A percentile compares a stretch with the other conserved stretches of the same genome.
Conservation (phyloP, 2,329 filamentous ascomycete genomes). For the Colletotrichum godetiae region DNA sequence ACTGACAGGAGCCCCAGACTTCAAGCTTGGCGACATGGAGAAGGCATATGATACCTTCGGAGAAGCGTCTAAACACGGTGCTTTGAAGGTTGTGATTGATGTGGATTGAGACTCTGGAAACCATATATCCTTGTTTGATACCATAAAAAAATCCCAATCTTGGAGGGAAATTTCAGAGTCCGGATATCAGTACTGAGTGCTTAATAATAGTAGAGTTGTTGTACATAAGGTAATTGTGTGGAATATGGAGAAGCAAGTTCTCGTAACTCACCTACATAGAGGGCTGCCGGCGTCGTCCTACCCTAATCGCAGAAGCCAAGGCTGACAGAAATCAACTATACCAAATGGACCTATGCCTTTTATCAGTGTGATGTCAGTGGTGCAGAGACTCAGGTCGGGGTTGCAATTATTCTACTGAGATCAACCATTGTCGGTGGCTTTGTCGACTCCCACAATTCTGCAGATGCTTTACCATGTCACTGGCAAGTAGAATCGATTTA, state of each 20-base stretch:
- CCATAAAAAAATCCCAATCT: too few species aligned
- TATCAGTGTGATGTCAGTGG: not conserved
- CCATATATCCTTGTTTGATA: not conserved
- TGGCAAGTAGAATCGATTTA: too few species aligned
- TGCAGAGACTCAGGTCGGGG: not conserved
- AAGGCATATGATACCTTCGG: constrained; percentile 57
- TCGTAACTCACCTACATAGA: too few species aligned
- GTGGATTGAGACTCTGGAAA: constrained; percentile 11
- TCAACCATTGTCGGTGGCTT: not conserved
- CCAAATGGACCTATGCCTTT: not conserved
- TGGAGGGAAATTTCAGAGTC: accelerated
- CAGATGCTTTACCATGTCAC: too few species aligned
- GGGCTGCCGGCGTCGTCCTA: not conserved
- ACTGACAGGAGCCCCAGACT: constrained; percentile 41
- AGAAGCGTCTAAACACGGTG: constrained; percentile 52
- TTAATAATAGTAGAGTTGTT: too few species aligned
- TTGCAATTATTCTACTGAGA: not conserved
- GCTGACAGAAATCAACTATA: not conserved
- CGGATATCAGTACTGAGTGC: too few species aligned
- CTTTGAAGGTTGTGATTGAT: constrained; percentile 57
- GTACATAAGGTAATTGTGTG: too few species aligned
- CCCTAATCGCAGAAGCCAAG: not conserved
- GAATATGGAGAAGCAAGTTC: too few species aligned
- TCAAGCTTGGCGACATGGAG: constrained; percentile 54
- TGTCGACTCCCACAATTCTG: not conserved